phyloP scores from a whole-genome alignment of 2,329 filamentous ascomycete genomes.

The Sclerotinia spermophila region DNA sequence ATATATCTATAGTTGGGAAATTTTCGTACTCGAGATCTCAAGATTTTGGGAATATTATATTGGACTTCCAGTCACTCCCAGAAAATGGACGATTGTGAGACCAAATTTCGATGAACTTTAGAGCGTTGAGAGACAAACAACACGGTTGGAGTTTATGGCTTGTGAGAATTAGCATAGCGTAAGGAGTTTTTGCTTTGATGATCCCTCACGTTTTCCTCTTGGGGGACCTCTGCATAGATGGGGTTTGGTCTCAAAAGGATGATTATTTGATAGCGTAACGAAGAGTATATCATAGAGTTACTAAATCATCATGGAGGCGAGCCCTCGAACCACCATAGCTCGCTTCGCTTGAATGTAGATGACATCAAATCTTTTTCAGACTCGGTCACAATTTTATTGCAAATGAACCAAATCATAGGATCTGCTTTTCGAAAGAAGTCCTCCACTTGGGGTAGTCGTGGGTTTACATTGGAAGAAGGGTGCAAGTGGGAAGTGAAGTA shows the following conservation, averaged over 20 bases:
- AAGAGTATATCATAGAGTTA: too few species aligned
- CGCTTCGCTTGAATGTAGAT: background rate
- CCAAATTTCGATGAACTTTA: constrained; percentile 43
- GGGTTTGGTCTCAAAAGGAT: background rate
- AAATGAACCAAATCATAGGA: background rate
- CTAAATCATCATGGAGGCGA: background rate
- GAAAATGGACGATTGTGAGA: constrained; percentile 47
- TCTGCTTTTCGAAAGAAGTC: background rate
- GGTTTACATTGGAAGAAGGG: background rate
- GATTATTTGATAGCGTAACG: background rate
- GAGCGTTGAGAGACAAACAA: background rate
- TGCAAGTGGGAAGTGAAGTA: background rate
- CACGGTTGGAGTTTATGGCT: background rate
- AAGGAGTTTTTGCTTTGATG: constrained; percentile 12
- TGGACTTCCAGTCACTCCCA: constrained; percentile 55
- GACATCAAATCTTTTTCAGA: background rate
- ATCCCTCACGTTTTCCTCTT: background rate
- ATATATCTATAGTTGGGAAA: constrained; percentile 44
- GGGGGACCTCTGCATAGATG: background rate
- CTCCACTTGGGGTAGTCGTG: background rate
- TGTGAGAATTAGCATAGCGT: constrained; percentile 9
- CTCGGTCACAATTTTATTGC: background rate
- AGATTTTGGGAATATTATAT: constrained; percentile 60
- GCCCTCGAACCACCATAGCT: background rate
- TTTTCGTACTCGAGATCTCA: constrained; percentile 50